phyloP scores from a whole-genome alignment of 2,329 filamentous ascomycete genomes.

The Monosporascus sp. region DNA sequence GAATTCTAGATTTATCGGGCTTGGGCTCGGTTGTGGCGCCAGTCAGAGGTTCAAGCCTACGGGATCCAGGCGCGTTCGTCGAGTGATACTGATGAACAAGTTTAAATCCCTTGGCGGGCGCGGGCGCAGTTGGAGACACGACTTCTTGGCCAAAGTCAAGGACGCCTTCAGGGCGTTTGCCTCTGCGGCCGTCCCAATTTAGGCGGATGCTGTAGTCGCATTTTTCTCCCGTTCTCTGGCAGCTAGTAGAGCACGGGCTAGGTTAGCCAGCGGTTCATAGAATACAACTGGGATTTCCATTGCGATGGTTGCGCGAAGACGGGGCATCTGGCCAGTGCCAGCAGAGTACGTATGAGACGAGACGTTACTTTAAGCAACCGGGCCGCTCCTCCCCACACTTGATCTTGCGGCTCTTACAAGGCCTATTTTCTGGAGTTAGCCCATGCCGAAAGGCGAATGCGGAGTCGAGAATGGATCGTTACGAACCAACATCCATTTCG shows the following conservation, averaged over 20 bases:
- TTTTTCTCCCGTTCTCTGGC: conserved; percentile 63
- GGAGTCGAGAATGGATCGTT: background rate
- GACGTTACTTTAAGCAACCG: conserved; percentile 55
- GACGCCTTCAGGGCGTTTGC: conserved; percentile 45
- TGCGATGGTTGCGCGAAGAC: too few species aligned
- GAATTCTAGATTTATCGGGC: conserved; percentile 9
- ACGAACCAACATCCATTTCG: conserved; percentile 43
- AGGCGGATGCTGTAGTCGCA: conserved; percentile 80
- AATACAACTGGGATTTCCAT: too few species aligned
- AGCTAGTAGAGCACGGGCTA: conserved; percentile 34
- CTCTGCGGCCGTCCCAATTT: conserved; percentile 73
- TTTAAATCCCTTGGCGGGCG: conserved; percentile 28
- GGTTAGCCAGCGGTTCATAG: background rate
- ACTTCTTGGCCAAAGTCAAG: conserved; percentile 22
- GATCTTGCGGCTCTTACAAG: conserved; percentile 73
- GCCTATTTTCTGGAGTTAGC: conserved; percentile 43
- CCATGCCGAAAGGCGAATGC: background rate
- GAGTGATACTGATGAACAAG: conserved; percentile 30
- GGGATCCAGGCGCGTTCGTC: conserved; percentile 19
- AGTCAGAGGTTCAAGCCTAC: conserved; percentile 26
- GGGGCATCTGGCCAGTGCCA: too few species aligned
- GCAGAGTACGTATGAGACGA: background rate
- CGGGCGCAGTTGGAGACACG: conserved; percentile 15
- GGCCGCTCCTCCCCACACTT: conserved; percentile 81
- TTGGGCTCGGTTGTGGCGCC: conserved; percentile 14